Base-by-base conservation (phyloP, 2,329 filamentous ascomycete species). In the Venturia asperata region DNA sequence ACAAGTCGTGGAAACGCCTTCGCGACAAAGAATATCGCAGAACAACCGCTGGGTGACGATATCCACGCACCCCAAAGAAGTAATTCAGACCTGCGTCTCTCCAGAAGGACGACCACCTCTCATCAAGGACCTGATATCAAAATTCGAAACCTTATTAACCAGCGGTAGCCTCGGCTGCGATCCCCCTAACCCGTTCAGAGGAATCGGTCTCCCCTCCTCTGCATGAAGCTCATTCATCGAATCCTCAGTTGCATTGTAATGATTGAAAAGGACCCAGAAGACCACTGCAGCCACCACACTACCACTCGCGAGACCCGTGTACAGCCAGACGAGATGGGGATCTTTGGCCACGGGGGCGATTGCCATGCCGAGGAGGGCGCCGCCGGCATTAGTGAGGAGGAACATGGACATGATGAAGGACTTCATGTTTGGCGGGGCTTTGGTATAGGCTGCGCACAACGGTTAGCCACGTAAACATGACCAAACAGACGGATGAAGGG, bases 241-340 rank as follows among this genome's bases (percentile, higher is more conserved):
- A 17, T 66, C 64, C 61, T 66, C 64, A 3, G 39, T 34, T 3
- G 60, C 58, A 47, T 67, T 67, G 42, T 67, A 67, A 24, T 64
- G 66, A 42, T 72, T 75, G 75, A 82, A 85, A 60, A 77, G 69
- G 41, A 77, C 37, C 74, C 78, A 86, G 74, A 88, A 88, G 65
- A 82, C 67, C 39, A 78, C 75, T 27, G 83, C 83, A 3, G 79
- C 77, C 1, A 77, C 37, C 64, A 80, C 79, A 0, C 82, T 80
- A 19, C 79, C 78, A 64, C 76, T 70, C 5, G 80, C 81, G n/a
- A 88, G 74, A 24, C 83, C 83, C 30, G 79, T 78, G 70, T 88
- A 89, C 80, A 90, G 82, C 85, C 85, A 89, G 66, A 87, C 71
- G 69, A 89, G 81, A 68, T 85, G 80, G 27, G 87, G 88, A 71